A percentile compares a stretch with the other conserved stretches of the same genome.
Evolutionary conservation across 352 stramenopile genomes (phyloP).

Genomic region (Phytopythium cucurbitacearum): DNA sequence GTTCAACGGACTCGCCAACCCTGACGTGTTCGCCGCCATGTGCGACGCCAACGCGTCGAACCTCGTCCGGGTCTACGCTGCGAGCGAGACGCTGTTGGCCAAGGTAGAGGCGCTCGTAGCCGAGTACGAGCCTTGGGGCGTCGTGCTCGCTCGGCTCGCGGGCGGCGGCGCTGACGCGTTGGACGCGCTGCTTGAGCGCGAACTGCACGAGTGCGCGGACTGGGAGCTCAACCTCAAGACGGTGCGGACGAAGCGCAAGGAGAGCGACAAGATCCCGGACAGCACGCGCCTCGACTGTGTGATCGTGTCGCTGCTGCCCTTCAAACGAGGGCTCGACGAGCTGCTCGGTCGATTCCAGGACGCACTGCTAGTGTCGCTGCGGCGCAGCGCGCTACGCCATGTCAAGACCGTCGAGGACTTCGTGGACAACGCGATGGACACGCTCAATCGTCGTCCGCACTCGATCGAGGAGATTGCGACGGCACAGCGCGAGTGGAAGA

Average conservation of each 20-base stretch:
- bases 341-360: conserved; percentile 86
- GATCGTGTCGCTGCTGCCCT: conserved; percentile 75
- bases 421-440: conserved; percentile 85
- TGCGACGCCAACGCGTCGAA: conserved; percentile 83
- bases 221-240: conserved; percentile 92
- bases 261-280: conserved; percentile 91
- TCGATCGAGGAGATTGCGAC: conserved; percentile 91
- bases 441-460: conserved; percentile 82
- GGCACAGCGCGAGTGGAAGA: conserved; percentile 90
- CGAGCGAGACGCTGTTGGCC: conserved; percentile 89
- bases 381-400: conserved; percentile 73
- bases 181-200: conserved; percentile 75
- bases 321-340: conserved; percentile 88
- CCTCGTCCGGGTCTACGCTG: conserved; percentile 88
- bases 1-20: conserved; percentile 88
- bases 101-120: conserved; percentile 63
- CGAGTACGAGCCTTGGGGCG: conserved; percentile 83
- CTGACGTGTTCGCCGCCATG: conserved; percentile 86
- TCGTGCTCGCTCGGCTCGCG: conserved; percentile 43
- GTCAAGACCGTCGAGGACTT: conserved; percentile 88
- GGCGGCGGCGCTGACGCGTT: conserved; percentile 49
- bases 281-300: conserved; percentile 91
- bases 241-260: conserved; percentile 86
- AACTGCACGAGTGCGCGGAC: conserved; percentile 59
- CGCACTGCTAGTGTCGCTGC: conserved; percentile 76